Percentiles rank a stretch among this genome's conserved stretches.
phyloP scores from a whole-genome alignment of 1,284 basidiomycete species.

The Singerocomus inundabilis region DNA sequence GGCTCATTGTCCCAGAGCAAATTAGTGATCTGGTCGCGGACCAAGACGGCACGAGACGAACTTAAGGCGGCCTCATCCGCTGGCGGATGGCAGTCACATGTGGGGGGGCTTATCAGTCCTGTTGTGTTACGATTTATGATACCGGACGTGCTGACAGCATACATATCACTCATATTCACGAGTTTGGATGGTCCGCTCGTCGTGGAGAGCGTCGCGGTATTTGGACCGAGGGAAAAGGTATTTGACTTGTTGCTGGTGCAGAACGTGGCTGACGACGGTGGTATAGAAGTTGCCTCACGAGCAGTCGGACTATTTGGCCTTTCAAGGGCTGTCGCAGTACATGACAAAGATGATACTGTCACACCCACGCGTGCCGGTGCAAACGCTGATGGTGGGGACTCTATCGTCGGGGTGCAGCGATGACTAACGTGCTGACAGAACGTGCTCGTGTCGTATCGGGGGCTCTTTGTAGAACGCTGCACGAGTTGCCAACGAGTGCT shows the following conservation, averaged over 20 bases:
- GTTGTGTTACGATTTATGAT: constrained; percentile 54
- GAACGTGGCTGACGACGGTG: constrained; percentile 1
- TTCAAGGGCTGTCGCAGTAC: constrained; percentile 63
- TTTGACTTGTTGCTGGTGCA: not conserved
- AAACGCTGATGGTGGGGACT: constrained; percentile 44
- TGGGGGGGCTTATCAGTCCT: constrained; percentile 31
- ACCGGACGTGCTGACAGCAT: constrained; percentile 57
- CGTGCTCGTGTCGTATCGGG: constrained; percentile 52
- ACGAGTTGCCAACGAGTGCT: constrained; percentile 58
- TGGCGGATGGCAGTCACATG: constrained; percentile 7
- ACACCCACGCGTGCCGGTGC: constrained; percentile 50
- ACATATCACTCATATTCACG: constrained; percentile 46
- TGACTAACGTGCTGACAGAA: constrained; percentile 33
- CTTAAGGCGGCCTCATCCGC: constrained; percentile 4
- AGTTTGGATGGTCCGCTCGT: constrained; percentile 37
- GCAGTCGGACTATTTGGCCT: constrained; percentile 64
- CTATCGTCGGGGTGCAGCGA: constrained; percentile 5
- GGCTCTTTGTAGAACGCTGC: constrained; percentile 61
- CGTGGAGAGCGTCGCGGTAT: constrained; percentile 59
- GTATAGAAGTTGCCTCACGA: constrained; percentile 61
- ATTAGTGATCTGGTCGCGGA: constrained; percentile 53
- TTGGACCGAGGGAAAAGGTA: constrained; percentile 69
- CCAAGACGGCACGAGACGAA: constrained; percentile 21
- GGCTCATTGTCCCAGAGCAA: constrained; percentile 25
- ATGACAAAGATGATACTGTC: constrained; percentile 56